Evolutionary conservation across 208 protist genomes (phyloP), one percentile per base, ranked within the genome.

Genomic region (Trypanosoma mega): DNA sequence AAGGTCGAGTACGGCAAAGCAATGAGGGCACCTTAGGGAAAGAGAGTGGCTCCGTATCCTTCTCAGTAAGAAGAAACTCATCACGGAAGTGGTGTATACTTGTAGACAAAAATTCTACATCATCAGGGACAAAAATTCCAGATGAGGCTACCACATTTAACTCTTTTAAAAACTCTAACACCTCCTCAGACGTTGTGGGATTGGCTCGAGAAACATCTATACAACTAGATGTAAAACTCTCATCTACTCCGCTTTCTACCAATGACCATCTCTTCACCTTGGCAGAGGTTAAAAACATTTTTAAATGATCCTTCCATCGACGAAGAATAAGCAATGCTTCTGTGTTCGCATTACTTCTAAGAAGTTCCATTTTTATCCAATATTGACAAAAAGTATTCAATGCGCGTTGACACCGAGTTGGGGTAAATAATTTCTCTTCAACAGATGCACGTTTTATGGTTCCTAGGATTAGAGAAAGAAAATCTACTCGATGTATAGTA

Each of bases 241-340:
- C 80, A 46, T 93, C 83, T n/a, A 87, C 51, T 21, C 86, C 86
- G 36, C 86, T 88, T 36, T 78, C 70, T 43, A 78, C 71, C 50
- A 78, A 62, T 33, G 51, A 66, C 83, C 86, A 93, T 14, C 20
- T 43, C 54, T 71, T 79, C 2, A 45, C 63, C 23, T 70, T 80
- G 20, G 74, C 74, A 5, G 86, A 88, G 29, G 31, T 50, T 34
- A 90, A 48, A 75, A 93, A 78, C 66, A 85, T 78, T 30, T 80
- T 73, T 4, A 94, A 55, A 56, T 94, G 84, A 64, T 90, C 84
- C 26, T 78, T 87, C 88, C 88, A 94, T 70, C 84, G 80, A 26
- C 71, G 46, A 18, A 92, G 69, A 31, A 90, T 69, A 12, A 68
- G 24, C 20, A 79, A 11, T 3, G 74, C 76, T 41, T 70, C 74